Conservation (phyloP, 2,329 filamentous ascomycete genomes). For the Ophiocordyceps camponoti-leonardi region DNA sequence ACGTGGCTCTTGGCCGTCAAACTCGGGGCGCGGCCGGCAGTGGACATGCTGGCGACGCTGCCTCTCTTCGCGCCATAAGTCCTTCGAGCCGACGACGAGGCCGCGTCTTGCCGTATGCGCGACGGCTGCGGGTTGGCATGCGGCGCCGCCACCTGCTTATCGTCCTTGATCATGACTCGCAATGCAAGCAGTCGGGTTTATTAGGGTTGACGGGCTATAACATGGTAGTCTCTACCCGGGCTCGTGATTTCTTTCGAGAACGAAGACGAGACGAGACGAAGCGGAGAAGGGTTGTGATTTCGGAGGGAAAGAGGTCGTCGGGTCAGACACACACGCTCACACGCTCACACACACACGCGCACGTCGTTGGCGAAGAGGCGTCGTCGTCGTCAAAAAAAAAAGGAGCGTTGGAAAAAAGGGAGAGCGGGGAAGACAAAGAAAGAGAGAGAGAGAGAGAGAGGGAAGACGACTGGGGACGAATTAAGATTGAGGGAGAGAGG, state of each 20-base stretch:
- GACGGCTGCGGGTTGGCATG: conserved; percentile 26
- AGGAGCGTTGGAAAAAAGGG: background rate
- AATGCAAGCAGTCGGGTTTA: background rate
- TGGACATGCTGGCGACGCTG: conserved; percentile 24
- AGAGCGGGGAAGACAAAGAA: background rate
- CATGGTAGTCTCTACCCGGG: background rate
- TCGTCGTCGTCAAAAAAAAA: background rate
- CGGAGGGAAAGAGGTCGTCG: too few relatives aligned
- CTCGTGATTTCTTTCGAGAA: too few relatives aligned
- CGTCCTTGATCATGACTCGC: background rate
- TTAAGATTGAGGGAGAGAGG: background rate
- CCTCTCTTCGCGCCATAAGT: conserved; percentile 17
- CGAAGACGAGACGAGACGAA: background rate
- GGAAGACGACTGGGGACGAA: background rate
- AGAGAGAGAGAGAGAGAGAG: background rate
- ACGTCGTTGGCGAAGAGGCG: background rate
- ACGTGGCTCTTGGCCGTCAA: conserved; percentile 72
- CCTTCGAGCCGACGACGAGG: conserved; percentile 12
- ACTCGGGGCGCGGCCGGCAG: conserved; percentile 32
- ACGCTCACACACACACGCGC: too few relatives aligned
- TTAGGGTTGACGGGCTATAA: background rate
- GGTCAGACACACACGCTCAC: too few relatives aligned
- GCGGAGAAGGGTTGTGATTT: too few relatives aligned
- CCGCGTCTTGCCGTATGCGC: conserved; percentile 24
- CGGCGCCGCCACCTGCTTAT: background rate